A percentile compares a stretch with the other conserved stretches of the same genome.
phyloP scores from a whole-genome alignment of 805 yeast species.

The Myxozyma neotropica region DNA sequence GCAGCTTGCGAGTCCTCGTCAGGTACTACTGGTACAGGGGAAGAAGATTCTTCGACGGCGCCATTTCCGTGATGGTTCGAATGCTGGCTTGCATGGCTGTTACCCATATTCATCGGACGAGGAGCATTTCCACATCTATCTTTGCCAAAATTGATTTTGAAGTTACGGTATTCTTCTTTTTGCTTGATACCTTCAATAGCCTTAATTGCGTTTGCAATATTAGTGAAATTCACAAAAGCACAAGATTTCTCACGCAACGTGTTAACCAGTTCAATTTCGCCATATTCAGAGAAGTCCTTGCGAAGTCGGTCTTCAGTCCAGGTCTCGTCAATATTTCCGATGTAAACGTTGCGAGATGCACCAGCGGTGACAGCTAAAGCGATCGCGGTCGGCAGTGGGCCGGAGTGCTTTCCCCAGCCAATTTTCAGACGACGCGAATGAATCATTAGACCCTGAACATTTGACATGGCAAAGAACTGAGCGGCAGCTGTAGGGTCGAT shows the following conservation, averaged over 20 bases:
- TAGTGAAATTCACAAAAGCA: slow-evolving; percentile 89
- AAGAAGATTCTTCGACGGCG: background rate
- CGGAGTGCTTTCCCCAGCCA: slow-evolving; percentile 98
- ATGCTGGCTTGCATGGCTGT: background rate
- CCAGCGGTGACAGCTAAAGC: slow-evolving; percentile 90
- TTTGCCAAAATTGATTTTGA: slow-evolving; percentile 89
- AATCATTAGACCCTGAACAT: slow-evolving; percentile 82
- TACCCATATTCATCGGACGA: slow-evolving; percentile 44
- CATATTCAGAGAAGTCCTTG: slow-evolving; percentile 75
- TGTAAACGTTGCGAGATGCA: slow-evolving; percentile 89
- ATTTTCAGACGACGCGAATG: slow-evolving; percentile 85
- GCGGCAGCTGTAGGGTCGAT: slow-evolving; percentile 98
- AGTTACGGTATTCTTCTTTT: slow-evolving; percentile 58
- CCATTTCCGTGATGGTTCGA: background rate
- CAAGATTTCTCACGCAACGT: slow-evolving; percentile 80
- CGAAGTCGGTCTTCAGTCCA: slow-evolving; percentile 61
- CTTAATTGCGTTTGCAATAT: slow-evolving; percentile 85
- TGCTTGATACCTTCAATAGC: slow-evolving; percentile 91
- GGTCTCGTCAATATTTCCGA: slow-evolving; percentile 64
- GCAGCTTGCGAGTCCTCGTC: background rate
- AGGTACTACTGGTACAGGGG: background rate
- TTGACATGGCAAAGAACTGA: slow-evolving; percentile 93
- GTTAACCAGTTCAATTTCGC: slow-evolving; percentile 94
- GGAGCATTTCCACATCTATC: slow-evolving; percentile 96
- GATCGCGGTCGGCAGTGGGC: slow-evolving; percentile 83